Evolutionary conservation across 768 basidiomycete genomes (phyloP).

Genomic region (Pisolithus tinctorius): DNA sequence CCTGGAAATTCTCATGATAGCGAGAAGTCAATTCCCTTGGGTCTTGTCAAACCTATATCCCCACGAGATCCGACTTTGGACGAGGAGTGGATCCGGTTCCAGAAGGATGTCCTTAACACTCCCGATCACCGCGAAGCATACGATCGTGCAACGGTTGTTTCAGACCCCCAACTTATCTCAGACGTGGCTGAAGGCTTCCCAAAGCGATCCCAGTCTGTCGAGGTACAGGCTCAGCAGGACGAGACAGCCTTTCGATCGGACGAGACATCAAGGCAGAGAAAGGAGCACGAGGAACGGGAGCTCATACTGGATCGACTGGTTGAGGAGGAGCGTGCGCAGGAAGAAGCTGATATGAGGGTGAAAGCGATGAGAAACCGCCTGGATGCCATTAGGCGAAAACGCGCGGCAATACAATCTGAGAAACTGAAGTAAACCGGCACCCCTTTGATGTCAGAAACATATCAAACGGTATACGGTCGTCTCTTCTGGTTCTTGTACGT

Average conservation of each 20-base stretch:
- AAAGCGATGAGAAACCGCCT: constrained; percentile 55
- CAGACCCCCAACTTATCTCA: constrained; percentile 54
- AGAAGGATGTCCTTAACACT: constrained; percentile 50
- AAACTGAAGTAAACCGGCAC: constrained; percentile 12
- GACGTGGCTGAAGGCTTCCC: constrained; percentile 47
- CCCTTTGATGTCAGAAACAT: too few relatives aligned
- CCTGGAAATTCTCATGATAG: constrained; percentile 38
- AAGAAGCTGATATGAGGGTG: constrained; percentile 80
- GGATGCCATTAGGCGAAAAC: constrained; percentile 47
- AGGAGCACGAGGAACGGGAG: constrained; percentile 68
- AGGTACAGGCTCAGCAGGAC: constrained; percentile 12
- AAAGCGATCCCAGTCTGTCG: constrained; percentile 19
- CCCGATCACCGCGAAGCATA: constrained; percentile 43
- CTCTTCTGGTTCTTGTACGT: too few relatives aligned
- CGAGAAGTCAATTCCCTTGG: constrained; percentile 1
- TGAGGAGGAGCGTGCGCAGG: constrained; percentile 82
- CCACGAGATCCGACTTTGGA: constrained; percentile 40
- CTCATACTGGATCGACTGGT: constrained; percentile 80
- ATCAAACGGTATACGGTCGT: not conserved
- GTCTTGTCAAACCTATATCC: not conserved
- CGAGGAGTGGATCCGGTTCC: constrained; percentile 68
- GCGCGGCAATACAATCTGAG: constrained; percentile 28
- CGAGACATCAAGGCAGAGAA: constrained; percentile 40
- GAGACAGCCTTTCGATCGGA: constrained; percentile 4
- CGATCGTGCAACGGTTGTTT: constrained; percentile 63